Percentiles rank a stretch among this genome's conserved stretches.
These are phyloP conservation scores for Ganoderma multipileum DNA, from an alignment of 1,284 basidiomycete genomes.

Conservation along the genomic window DNA sequence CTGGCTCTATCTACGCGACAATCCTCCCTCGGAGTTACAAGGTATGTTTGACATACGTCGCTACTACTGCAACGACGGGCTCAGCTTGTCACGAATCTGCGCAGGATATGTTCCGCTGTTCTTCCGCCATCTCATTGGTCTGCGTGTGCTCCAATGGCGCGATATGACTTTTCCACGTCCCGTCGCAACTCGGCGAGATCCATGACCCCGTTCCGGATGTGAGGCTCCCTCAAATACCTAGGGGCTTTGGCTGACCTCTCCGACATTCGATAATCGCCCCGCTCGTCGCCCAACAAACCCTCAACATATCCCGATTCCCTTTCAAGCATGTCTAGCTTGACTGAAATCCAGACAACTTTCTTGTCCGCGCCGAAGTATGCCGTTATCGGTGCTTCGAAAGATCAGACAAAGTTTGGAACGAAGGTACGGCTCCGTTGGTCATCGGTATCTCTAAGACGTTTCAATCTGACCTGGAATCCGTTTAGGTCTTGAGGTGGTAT, in stretches of 20 bases:
- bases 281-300: background rate
- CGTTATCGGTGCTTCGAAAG: constrained; percentile 82
- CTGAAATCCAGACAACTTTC: constrained; percentile 61
- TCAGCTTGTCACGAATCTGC: constrained; percentile 17
- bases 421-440: constrained; percentile 53
- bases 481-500: constrained; percentile 80
- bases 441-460: too few species aligned
- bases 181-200: constrained; percentile 18
- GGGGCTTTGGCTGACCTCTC: constrained; percentile 1
- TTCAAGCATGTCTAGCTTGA: constrained; percentile 33
- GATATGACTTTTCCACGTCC: constrained; percentile 23
- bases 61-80: background rate
- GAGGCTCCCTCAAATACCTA: constrained; percentile 28
- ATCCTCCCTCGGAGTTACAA: background rate
- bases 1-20: background rate
- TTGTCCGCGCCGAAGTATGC: constrained; percentile 69
- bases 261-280: constrained; percentile 8
- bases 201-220: constrained; percentile 27
- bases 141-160: constrained; percentile 18
- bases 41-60: background rate
- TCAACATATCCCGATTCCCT: background rate
- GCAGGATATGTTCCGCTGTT: constrained; percentile 9
- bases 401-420: constrained; percentile 77
- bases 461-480: background rate
- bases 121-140: constrained; percentile 5